Conservation (phyloP, 176 grass and related monocot species). For the Puccinellia tenuiflora region DNA sequence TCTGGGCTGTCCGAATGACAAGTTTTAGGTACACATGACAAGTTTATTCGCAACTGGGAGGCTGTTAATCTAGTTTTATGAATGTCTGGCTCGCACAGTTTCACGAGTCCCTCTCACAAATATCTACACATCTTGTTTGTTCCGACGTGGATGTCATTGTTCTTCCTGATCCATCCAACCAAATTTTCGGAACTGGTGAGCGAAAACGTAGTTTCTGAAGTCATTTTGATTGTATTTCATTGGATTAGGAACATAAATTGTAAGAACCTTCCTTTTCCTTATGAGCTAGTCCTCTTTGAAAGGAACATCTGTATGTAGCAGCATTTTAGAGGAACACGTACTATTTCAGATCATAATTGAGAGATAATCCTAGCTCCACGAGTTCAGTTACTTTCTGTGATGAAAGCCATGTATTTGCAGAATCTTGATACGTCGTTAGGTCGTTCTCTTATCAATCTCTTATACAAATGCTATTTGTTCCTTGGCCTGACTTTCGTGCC, state of each 20-base stretch:
- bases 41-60: slow-evolving; percentile 43
- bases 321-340: background rate
- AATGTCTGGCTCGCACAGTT: slow-evolving; percentile 24
- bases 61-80: slow-evolving; percentile 20
- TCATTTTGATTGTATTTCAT: slow-evolving; percentile 8
- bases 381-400: slow-evolving; percentile 24
- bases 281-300: background rate
- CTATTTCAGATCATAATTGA: background rate
- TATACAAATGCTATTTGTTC: background rate
- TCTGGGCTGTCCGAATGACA: slow-evolving; percentile 36
- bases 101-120: slow-evolving; percentile 32
- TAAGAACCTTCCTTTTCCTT: background rate
- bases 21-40: slow-evolving; percentile 29
- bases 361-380: background rate
- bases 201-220: background rate
- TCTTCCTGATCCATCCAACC: slow-evolving; percentile 13
- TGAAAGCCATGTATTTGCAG: background rate
- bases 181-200: background rate
- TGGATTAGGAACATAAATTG: background rate
- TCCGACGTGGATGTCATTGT: background rate
- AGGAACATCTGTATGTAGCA: background rate
- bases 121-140: slow-evolving; percentile 25
- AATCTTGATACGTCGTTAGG: slow-evolving; percentile 7
- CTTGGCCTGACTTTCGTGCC: slow-evolving; percentile 13
- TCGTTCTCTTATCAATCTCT: slow-evolving; percentile 1